Conservation (phyloP, 2,329 filamentous ascomycete species). For the Claviceps quebecensis region DNA sequence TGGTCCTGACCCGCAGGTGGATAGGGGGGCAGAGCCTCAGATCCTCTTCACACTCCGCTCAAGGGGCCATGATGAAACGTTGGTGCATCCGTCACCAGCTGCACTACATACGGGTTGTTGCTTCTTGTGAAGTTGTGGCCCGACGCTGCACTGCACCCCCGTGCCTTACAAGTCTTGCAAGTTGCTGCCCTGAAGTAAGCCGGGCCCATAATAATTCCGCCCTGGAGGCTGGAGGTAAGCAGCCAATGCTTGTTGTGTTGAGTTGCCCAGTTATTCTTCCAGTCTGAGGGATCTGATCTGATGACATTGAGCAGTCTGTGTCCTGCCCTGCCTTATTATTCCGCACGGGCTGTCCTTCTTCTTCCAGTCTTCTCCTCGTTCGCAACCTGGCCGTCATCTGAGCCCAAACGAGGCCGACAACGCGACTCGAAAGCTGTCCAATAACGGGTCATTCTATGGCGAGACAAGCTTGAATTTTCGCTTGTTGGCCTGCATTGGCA, state of each 20-base stretch:
- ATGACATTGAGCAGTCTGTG: background rate
- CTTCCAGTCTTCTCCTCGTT: background rate
- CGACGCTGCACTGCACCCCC: no score
- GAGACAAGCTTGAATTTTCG: background rate
- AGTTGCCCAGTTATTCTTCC: background rate
- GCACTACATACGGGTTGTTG: no score
- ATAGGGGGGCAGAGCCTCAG: no score
- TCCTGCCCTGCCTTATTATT: background rate
- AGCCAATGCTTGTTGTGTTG: background rate
- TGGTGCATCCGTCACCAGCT: no score
- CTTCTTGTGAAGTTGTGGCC: no score
- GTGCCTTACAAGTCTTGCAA: no score
- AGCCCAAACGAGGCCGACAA: background rate
- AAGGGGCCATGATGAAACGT: no score
- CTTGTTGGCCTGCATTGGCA: slow-evolving; percentile 1
- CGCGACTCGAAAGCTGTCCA: background rate
- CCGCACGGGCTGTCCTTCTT: background rate
- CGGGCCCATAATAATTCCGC: no score
- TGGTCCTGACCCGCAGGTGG: no score
- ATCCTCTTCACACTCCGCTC: no score
- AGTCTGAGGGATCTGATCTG: background rate
- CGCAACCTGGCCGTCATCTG: background rate
- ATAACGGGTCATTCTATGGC: background rate
- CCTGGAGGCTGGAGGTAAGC: background rate
- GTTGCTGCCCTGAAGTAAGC: no score